A percentile compares a stretch with the other conserved stretches of the same genome.
Conservation (phyloP, 768 basidiomycete species). For the Mycena rosella region DNA sequence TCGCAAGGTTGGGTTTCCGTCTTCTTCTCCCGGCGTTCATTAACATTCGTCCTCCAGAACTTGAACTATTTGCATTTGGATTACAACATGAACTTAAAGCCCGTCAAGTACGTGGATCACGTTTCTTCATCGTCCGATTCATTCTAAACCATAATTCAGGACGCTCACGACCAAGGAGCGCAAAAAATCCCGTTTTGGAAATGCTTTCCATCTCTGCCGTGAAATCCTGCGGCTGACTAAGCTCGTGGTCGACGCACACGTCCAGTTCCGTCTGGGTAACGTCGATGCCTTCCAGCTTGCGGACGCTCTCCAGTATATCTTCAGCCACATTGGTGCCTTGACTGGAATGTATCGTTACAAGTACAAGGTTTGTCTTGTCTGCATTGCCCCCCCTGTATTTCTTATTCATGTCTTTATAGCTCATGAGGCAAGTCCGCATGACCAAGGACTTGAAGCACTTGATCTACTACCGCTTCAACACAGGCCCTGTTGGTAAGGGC, state of each 20-base stretch:
- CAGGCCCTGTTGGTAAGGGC: slow-evolving; percentile 98
- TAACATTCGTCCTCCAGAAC: slow-evolving; percentile 62
- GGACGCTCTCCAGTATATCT: slow-evolving; percentile 98
- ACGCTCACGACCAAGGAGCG: slow-evolving; percentile 99
- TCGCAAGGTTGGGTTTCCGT: slow-evolving; percentile 76
- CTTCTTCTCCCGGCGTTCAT: neutral
- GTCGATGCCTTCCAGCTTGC: slow-evolving; percentile 99
- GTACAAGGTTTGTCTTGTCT: slow-evolving; percentile 80
- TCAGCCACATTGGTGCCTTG: slow-evolving; percentile 95
- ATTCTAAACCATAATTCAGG: slow-evolving; percentile 56
- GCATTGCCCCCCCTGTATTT: neutral
- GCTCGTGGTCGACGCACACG: slow-evolving; percentile 98
- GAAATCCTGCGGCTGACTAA: slow-evolving; percentile 98
- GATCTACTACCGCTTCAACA: slow-evolving; percentile 99
- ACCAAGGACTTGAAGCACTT: slow-evolving; percentile 99
- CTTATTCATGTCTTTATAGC: slow-evolving; percentile 53
- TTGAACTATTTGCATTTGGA: slow-evolving; percentile 95
- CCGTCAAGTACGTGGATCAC: slow-evolving; percentile 72
- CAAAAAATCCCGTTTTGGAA: slow-evolving; percentile 99
- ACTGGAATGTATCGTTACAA: slow-evolving; percentile 99
- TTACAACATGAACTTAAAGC: slow-evolving; percentile 99
- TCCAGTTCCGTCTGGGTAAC: slow-evolving; percentile 98
- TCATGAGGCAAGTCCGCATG: slow-evolving; percentile 99
- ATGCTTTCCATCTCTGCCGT: slow-evolving; percentile 97
- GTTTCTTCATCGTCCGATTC: neutral